These are phyloP conservation scores for Paracoccidioides brasiliensis DNA, from an alignment of 2,329 filamentous ascomycete genomes.

Conservation along the genomic window DNA sequence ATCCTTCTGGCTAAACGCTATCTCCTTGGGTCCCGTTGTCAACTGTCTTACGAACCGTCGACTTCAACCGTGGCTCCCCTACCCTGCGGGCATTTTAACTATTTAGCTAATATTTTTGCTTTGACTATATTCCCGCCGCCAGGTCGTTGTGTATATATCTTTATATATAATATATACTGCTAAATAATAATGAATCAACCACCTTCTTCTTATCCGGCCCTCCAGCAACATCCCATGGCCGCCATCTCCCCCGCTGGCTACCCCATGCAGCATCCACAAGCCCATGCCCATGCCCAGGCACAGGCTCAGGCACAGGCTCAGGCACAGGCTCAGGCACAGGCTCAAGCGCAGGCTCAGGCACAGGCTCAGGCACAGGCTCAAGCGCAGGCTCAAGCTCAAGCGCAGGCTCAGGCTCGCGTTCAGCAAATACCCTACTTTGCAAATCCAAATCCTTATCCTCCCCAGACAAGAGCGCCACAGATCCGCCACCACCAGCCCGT, in stretches of 20 bases:
- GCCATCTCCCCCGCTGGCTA: slow-evolving; percentile 6
- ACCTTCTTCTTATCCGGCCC: slow-evolving; percentile 8
- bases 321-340: slow-evolving; percentile 2
- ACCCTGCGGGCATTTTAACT: no score
- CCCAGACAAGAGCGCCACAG: slow-evolving; percentile 6
- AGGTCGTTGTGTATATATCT: background rate
- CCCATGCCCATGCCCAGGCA: background rate
- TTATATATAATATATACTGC: background rate
- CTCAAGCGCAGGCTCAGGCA: background rate
- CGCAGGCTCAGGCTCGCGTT: slow-evolving; percentile 2
- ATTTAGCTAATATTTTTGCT: background rate
- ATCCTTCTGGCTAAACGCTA: background rate
- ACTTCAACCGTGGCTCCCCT: background rate
- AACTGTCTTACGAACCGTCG: background rate
- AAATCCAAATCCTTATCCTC: slow-evolving; percentile 6
- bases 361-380: background rate
- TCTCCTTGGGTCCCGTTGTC: background rate
- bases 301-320: background rate
- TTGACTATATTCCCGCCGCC: background rate
- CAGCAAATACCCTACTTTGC: slow-evolving; percentile 8
- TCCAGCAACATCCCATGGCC: slow-evolving; percentile 11
- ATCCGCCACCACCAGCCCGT: slow-evolving; percentile 7
- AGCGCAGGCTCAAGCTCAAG: background rate
- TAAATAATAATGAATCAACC: slow-evolving; percentile 9
- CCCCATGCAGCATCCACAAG: slow-evolving; percentile 4